Evolutionary conservation across 2,329 filamentous ascomycete species (phyloP).

Genomic region (Colletotrichum eremochloae): DNA sequence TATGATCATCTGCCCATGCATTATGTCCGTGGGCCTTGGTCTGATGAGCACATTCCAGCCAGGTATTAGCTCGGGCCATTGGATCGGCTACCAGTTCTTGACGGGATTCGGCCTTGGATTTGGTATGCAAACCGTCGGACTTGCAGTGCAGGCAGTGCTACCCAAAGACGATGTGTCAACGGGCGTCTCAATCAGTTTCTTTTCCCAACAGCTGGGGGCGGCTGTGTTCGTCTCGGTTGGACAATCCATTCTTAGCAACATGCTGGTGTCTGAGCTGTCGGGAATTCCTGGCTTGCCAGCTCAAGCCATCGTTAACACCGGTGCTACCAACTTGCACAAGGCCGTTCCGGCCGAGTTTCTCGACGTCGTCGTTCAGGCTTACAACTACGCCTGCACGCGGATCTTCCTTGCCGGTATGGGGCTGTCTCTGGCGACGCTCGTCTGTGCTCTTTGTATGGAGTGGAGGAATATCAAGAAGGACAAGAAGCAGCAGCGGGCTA

Average conservation of each 20-base stretch:
- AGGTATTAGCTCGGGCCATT: constrained; percentile 61
- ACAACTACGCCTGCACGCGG: constrained; percentile 73
- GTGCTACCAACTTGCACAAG: constrained; percentile 71
- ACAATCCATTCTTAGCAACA: constrained; percentile 65
- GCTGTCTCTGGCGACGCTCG: constrained; percentile 66
- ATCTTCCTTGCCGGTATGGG: constrained; percentile 75
- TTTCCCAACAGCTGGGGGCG: constrained; percentile 70
- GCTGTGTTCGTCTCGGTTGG: constrained; percentile 70
- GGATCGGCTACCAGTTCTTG: constrained; percentile 72
- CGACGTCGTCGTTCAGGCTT: constrained; percentile 69
- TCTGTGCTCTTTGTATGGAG: constrained; percentile 71
- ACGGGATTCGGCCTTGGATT: constrained; percentile 70
- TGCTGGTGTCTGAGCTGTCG: constrained; percentile 56
- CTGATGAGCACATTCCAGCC: constrained; percentile 69
- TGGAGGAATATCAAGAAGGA: constrained; percentile 77
- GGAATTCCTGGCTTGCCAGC: constrained; percentile 60
- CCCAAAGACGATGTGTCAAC: constrained; percentile 65
- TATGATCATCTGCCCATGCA: constrained; percentile 65
- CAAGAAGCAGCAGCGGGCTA: constrained; percentile 32
- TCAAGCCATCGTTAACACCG: constrained; percentile 58
- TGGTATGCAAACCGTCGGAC: constrained; percentile 69
- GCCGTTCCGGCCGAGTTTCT: constrained; percentile 65
- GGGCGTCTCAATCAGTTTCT: constrained; percentile 69
- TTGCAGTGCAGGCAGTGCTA: constrained; percentile 69
- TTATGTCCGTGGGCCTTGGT: constrained; percentile 67